A percentile compares a stretch with the other conserved stretches of the same genome.
These are phyloP conservation scores for Heterobasidion irregulare DNA, from an alignment of 1,284 basidiomycete genomes.

Conservation along the genomic window DNA sequence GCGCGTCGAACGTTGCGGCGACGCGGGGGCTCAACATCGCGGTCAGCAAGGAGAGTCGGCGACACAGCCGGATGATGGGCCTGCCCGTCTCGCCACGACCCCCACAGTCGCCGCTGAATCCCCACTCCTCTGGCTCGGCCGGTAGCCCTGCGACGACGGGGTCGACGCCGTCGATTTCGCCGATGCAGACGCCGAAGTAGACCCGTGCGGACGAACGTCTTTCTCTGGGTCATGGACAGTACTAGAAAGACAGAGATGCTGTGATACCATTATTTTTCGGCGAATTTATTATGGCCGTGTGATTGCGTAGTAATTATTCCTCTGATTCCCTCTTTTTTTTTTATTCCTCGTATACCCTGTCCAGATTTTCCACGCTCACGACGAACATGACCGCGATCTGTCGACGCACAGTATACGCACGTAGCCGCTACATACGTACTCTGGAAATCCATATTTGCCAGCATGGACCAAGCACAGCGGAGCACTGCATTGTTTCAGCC, in stretches of 20 bases:
- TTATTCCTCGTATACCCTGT: too few species aligned
- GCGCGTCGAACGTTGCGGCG: constrained; percentile 56
- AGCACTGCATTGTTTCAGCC: too few species aligned
- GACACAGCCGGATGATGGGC: constrained; percentile 52
- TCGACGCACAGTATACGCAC: background rate
- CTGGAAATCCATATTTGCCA: too few species aligned
- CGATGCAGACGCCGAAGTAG: constrained; percentile 13
- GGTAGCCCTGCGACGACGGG: background rate
- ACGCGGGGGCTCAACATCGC: constrained; percentile 60
- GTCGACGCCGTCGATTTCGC: constrained; percentile 5
- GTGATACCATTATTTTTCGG: background rate
- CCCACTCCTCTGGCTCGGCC: constrained; percentile 8
- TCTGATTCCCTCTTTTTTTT: too few species aligned
- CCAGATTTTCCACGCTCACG: too few species aligned
- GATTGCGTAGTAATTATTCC: background rate
- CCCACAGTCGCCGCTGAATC: constrained; percentile 11
- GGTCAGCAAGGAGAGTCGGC: constrained; percentile 38
- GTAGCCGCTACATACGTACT: too few species aligned
- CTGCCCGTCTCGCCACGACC: constrained; percentile 39
- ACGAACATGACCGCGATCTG: too few species aligned
- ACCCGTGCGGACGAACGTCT: background rate
- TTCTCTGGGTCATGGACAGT: background rate
- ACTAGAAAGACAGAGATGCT: background rate
- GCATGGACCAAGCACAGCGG: too few species aligned
- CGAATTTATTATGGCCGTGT: background rate